These are phyloP conservation scores for Leccinum sublutescens DNA, from an alignment of 768 basidiomycete genomes.

Conservation along the genomic window DNA sequence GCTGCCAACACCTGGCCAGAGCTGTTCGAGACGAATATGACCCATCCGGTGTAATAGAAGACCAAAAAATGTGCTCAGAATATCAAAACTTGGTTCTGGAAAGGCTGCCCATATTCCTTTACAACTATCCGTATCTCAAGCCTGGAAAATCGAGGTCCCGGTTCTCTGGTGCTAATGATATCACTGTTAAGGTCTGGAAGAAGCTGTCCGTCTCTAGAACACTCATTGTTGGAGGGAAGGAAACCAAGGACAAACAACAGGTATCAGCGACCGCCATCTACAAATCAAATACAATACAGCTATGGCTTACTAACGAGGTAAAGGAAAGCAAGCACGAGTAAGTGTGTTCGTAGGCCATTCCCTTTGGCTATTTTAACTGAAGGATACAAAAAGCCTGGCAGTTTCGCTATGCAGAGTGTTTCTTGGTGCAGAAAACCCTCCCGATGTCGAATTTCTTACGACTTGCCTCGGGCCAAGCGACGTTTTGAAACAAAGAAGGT, in stretches of 20 bases:
- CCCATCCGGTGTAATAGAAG: conserved; percentile 45
- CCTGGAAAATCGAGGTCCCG: conserved; percentile 55
- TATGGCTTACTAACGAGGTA: conserved; percentile 72
- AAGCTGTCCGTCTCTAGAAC: conserved; percentile 59
- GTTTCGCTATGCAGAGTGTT: too few species aligned
- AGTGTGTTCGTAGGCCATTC: conserved; percentile 4
- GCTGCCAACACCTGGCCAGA: conserved; percentile 64
- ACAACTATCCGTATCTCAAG: conserved; percentile 70
- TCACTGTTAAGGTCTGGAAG: conserved; percentile 62
- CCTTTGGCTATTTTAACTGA: not conserved
- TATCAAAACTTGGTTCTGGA: conserved; percentile 63
- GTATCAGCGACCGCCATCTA: conserved; percentile 67
- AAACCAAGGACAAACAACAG: conserved; percentile 49
- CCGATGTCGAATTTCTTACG: conserved; percentile 84
- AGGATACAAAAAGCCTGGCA: conserved; percentile 57
- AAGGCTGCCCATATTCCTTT: conserved; percentile 81
- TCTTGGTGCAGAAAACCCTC: conserved; percentile 70
- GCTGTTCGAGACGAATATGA: conserved; percentile 77
- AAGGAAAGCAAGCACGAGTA: conserved; percentile 88
- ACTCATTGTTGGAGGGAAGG: conserved; percentile 47
- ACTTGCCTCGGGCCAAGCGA: conserved; percentile 86
- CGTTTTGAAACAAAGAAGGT: conserved; percentile 74
- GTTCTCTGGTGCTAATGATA: conserved; percentile 49
- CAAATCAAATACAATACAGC: conserved; percentile 53
- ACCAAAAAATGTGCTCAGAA: conserved; percentile 44